These are phyloP conservation scores for Thinopyrum obtusiflorum DNA, from an alignment of 202 grass and related monocot genomes.

Conservation along the genomic window DNA sequence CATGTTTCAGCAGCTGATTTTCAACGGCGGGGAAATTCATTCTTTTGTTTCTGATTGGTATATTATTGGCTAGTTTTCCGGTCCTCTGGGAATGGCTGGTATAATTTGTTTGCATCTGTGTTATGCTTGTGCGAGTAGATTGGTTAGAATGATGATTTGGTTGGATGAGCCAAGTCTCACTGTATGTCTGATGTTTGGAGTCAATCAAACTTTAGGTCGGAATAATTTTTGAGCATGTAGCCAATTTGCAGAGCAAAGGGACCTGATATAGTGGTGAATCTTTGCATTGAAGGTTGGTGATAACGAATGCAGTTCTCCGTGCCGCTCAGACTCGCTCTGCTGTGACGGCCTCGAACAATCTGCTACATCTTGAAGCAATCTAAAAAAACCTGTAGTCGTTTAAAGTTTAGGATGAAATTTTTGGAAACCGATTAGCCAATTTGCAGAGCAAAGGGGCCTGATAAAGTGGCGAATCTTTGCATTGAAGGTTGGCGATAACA, in stretches of 20 bases:
- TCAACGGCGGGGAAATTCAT: constrained; percentile 33
- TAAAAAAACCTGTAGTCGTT: too few species aligned
- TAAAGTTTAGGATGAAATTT: too few species aligned
- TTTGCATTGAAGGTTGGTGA: constrained; percentile 11
- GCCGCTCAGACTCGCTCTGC: background rate
- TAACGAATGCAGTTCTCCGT: background rate
- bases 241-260: constrained; percentile 19
- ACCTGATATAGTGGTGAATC: background rate
- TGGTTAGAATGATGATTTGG: constrained; percentile 31
- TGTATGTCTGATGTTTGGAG: constrained; percentile 18
- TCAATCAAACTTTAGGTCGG: background rate
- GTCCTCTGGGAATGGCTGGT: accelerated
- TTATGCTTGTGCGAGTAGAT: background rate
- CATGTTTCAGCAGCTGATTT: constrained; percentile 52
- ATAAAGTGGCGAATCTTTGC: background rate
- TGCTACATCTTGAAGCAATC: background rate
- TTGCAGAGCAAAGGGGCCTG: constrained; percentile 19
- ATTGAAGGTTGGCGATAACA: background rate
- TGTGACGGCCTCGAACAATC: constrained; percentile 6
- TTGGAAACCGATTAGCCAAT: background rate
- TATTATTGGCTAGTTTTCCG: background rate
- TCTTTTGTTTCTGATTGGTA: background rate
- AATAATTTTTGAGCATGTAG: background rate
- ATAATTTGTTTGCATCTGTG: background rate
- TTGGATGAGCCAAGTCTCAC: constrained; percentile 37